Conservation (phyloP, 129 eudicot species). For the Artemisia argyi region DNA sequence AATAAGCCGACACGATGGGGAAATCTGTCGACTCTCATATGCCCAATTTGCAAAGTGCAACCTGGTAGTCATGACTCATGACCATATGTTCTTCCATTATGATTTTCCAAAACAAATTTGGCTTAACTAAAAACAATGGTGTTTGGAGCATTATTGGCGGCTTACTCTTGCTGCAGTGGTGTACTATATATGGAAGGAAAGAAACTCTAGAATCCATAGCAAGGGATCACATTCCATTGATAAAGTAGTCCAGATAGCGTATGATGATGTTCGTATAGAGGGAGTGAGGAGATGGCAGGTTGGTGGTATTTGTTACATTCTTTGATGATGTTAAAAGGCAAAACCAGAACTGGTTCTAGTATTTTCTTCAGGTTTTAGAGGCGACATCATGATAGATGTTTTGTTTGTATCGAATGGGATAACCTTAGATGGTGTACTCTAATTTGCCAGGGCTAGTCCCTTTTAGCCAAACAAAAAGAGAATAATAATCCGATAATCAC, state of each 20-base stretch:
- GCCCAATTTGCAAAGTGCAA: neutral
- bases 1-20: too few species aligned
- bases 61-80: neutral
- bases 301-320: neutral
- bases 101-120: neutral
- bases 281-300: neutral
- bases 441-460: neutral
- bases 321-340: neutral
- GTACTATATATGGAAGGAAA: conserved; percentile 6
- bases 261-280: neutral
- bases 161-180: neutral
- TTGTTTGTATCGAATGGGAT: neutral
- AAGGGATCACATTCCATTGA: neutral
- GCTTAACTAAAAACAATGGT: neutral
- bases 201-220: neutral
- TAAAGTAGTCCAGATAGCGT: neutral
- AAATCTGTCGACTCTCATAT: too few species aligned
- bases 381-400: neutral
- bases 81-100: neutral
- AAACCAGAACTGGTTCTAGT: neutral
- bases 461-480: neutral
- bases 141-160: conserved; percentile 6
- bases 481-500: too few species aligned
- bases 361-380: too few species aligned
- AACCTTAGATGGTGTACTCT: conserved; percentile 4